Percentiles rank a stretch among this genome's conserved stretches.
These are phyloP conservation scores for Celoporthe dispersa DNA, from an alignment of 2,329 filamentous ascomycete genomes.

Conservation along the genomic window DNA sequence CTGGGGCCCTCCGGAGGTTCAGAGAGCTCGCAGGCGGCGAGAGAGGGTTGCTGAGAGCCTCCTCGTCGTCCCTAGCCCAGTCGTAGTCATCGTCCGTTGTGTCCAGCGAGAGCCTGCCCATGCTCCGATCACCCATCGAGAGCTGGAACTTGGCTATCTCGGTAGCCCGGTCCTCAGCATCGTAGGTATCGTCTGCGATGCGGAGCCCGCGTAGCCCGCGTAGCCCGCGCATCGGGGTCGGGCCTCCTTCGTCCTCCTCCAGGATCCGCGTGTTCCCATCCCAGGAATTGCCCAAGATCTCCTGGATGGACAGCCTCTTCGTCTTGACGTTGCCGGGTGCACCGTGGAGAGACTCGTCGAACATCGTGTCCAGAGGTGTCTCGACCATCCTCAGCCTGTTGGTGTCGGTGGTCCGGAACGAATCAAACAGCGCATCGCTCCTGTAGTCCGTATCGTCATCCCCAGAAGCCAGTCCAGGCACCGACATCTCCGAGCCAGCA, in stretches of 20 bases:
- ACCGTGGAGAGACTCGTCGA: constrained; percentile 75
- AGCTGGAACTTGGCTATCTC: constrained; percentile 27
- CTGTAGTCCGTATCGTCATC: constrained; percentile 80
- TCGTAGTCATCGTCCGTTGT: constrained; percentile 65
- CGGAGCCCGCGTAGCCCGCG: constrained; percentile 41
- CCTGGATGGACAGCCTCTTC: constrained; percentile 62
- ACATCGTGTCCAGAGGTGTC: constrained; percentile 77
- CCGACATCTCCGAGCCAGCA: constrained; percentile 72
- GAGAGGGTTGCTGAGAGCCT: constrained; percentile 58
- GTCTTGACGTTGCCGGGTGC: constrained; percentile 56
- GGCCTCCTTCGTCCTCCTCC: constrained; percentile 63
- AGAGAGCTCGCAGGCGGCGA: constrained; percentile 62
- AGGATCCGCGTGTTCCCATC: constrained; percentile 61
- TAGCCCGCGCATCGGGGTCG: constrained; percentile 53
- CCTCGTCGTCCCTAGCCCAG: constrained; percentile 63
- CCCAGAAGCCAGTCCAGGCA: constrained; percentile 65
- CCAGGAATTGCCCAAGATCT: constrained; percentile 60
- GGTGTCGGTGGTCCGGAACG: constrained; percentile 72
- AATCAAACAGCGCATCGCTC: constrained; percentile 79
- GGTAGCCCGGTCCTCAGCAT: constrained; percentile 30
- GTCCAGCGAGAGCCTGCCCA: constrained; percentile 59
- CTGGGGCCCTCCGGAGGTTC: constrained; percentile 57
- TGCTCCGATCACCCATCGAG: constrained; percentile 39
- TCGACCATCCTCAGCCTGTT: constrained; percentile 68
- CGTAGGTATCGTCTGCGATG: constrained; percentile 31